These are phyloP conservation scores for Acanthamoeba sp. DNA, from an alignment of 208 protist species.

Conservation along the genomic window DNA sequence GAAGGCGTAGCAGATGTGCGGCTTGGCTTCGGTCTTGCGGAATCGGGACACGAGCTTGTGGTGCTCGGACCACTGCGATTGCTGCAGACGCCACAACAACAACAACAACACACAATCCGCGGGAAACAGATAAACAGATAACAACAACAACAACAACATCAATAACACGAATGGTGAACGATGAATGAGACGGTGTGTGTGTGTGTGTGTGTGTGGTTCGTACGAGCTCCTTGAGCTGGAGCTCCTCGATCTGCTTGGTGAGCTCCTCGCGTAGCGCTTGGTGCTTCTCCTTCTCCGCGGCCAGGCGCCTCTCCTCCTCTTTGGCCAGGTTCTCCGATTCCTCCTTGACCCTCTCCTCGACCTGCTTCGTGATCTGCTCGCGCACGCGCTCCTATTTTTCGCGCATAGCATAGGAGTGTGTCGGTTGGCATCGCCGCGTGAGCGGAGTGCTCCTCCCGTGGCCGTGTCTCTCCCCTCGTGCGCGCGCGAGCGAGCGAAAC, in stretches of 20 bases:
- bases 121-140: too few relatives aligned
- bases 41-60: not conserved
- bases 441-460: too few relatives aligned
- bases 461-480: too few relatives aligned
- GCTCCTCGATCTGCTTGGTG: not conserved
- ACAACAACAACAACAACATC: not conserved
- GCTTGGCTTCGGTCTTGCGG: slow-evolving; percentile 21
- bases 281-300: slow-evolving; percentile 5
- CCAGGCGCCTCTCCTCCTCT: slow-evolving; percentile 7
- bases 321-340: not conserved
- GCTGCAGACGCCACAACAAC: not conserved
- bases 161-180: too few relatives aligned
- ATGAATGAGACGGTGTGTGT: too few relatives aligned
- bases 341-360: slow-evolving; percentile 19
- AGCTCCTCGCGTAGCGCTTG: not conserved
- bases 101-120: not conserved
- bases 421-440: not conserved
- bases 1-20: slow-evolving; percentile 12
- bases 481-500: too few relatives aligned
- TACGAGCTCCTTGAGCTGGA: not conserved
- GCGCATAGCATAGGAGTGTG: not conserved
- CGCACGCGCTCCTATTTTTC: not conserved
- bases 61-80: not conserved
- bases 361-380: slow-evolving; percentile 7
- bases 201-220: not conserved